Conservation (phyloP, 176 grass and related monocot species). For the Rhynchospora pubera region DNA sequence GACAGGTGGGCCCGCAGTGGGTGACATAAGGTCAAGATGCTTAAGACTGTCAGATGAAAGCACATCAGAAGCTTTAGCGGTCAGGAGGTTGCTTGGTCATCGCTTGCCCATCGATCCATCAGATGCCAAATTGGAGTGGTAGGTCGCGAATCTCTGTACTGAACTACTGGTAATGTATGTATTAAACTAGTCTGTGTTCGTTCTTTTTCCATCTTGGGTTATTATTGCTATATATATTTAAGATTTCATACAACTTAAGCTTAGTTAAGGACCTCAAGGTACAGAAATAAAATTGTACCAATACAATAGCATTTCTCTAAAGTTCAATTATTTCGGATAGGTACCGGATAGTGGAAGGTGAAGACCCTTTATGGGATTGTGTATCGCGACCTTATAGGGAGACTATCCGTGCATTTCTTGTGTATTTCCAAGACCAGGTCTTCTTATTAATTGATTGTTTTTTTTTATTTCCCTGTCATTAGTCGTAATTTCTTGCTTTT, state of each 20-base stretch:
- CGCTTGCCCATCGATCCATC: slow-evolving; percentile 75
- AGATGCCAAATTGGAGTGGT: slow-evolving; percentile 87
- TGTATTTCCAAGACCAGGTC: slow-evolving; percentile 89
- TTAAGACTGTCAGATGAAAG: slow-evolving; percentile 96
- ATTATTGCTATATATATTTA: slow-evolving; percentile 4
- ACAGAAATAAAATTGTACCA: not conserved
- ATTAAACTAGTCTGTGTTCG: not conserved
- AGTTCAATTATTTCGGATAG: slow-evolving; percentile 32
- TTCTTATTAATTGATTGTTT: slow-evolving; percentile 18
- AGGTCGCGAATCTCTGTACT: not conserved
- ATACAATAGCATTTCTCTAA: not conserved
- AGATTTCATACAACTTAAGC: not conserved
- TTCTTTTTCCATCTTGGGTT: not conserved
- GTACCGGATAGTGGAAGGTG: slow-evolving; percentile 86
- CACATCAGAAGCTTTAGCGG: slow-evolving; percentile 83
- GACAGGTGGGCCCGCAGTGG: slow-evolving; percentile 86
- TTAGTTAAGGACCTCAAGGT: not conserved
- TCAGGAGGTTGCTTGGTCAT: slow-evolving; percentile 77
- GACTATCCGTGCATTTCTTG: slow-evolving; percentile 88
- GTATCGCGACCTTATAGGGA: slow-evolving; percentile 90
- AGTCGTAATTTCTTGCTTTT: not conserved
- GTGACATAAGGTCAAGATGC: slow-evolving; percentile 96
- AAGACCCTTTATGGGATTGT: slow-evolving; percentile 84
- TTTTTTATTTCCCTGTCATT: not conserved
- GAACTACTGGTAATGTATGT: not conserved